Evolutionary conservation across 805 yeast species (phyloP), one percentile per base, ranked within the genome.

Genomic region (Lipomyces orientalis): DNA sequence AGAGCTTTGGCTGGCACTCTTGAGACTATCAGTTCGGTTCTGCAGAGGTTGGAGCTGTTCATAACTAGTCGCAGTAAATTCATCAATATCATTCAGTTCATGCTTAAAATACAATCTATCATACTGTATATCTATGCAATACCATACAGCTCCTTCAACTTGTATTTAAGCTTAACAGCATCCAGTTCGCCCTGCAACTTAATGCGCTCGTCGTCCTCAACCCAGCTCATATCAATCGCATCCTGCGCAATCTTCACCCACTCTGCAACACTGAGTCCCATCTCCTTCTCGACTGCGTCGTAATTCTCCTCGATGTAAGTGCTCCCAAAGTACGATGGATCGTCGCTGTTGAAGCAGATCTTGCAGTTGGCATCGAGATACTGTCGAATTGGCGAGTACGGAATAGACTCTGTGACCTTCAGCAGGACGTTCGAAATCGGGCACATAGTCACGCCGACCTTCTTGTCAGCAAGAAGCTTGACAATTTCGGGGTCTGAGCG

Each of bases 271-370:
- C 84, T 80, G 79, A 91, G 87, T 4, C 87, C 87, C 77, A 90
- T 90, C 70, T 84, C 82, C 63, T 85, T 81, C 69, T 90, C 90
- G 35, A 90, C 90, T 49, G 84, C 85, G 37, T 84, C 75, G 77
- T 90, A 90, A 78, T 90, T 90, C 75, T 90, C 94, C 71, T 90
- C 79, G 71, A 90, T 86, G 78, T 90, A 90, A n/a, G 92, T 94
- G 66, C 71, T 67, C 59, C 94, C 94, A 75, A 90, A 90, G 76
- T 90, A 90, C 2, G 95, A 90, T 52, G 93, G 93, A 75, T 88
- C 93, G 75, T 88, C 92, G 2, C 90, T 87, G 78, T 91, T 91
- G 76, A 90, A 81, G 55, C 92, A 87, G 77, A 91, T 88, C 34
- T 91, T 88, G 29, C 90, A 89, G 69, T 84, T 82, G 37, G 81